Conservation (phyloP, 176 grass and related monocot genomes). For the Bothriochloa decipiens region DNA sequence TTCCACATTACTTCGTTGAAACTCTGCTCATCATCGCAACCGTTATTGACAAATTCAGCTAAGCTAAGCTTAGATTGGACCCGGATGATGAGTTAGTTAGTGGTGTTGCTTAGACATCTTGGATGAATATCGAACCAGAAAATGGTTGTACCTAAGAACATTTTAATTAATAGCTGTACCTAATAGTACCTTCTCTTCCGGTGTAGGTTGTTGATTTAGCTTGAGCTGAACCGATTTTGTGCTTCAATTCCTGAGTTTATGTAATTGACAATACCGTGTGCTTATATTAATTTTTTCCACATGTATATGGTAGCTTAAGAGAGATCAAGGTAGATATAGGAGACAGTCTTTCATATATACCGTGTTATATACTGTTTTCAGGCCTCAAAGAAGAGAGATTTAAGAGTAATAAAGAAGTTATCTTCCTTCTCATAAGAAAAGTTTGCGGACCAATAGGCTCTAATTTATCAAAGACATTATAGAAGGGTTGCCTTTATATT, state of each 20-base stretch:
- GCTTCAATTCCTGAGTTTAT: neutral
- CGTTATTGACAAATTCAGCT: neutral
- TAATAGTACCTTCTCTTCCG: neutral
- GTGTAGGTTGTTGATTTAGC: neutral
- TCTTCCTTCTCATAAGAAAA: too few species aligned
- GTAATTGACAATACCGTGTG: neutral
- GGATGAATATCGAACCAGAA: neutral
- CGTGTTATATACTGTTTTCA: too few species aligned
- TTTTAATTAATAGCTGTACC: too few species aligned
- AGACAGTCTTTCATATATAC: too few species aligned
- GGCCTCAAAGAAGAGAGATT: too few species aligned
- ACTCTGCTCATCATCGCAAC: too few species aligned
- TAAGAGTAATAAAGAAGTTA: too few species aligned
- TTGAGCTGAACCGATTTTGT: neutral
- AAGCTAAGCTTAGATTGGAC: neutral
- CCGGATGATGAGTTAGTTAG: constrained; percentile 2
- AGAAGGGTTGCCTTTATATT: too few species aligned
- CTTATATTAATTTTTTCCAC: neutral
- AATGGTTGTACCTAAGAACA: neutral
- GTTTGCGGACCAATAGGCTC: too few species aligned
- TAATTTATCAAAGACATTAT: too few species aligned
- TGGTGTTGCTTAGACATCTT: neutral
- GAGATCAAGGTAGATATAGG: too few species aligned
- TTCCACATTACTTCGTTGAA: neutral
- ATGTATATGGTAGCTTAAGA: too few species aligned